Evolutionary conservation across 371 early-diverging fungal species (phyloP).

Genomic region (Phascolomyces articulosus): DNA sequence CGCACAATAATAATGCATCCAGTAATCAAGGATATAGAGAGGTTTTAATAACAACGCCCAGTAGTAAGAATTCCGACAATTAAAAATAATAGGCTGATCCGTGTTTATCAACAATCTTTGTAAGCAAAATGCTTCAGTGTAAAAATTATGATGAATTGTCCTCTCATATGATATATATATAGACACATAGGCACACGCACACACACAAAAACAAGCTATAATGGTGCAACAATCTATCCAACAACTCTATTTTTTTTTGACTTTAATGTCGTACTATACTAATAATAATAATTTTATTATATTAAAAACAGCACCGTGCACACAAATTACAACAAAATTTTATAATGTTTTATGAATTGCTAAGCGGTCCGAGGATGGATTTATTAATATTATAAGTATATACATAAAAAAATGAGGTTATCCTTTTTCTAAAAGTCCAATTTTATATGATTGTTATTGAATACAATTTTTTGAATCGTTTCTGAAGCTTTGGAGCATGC

Average conservation of each 20-base stretch:
- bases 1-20: too few species aligned
- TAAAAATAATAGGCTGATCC: background rate
- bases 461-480: background rate
- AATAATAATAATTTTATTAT: background rate
- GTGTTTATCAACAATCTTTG: background rate
- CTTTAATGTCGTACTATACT: too few species aligned
- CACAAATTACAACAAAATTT: background rate
- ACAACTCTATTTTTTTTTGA: too few species aligned
- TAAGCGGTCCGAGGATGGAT: background rate
- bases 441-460: background rate
- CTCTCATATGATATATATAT: too few species aligned
- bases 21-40: too few species aligned
- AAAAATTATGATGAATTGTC: too few species aligned
- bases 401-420: too few species aligned
- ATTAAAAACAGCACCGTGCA: background rate
- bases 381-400: too few species aligned
- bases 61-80: background rate
- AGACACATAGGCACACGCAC: background rate
- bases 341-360: slow-evolving; percentile 2
- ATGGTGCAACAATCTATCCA: too few species aligned
- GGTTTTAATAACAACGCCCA: too few species aligned
- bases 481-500: slow-evolving; percentile 25
- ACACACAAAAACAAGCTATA: too few species aligned
- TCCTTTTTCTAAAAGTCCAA: background rate
- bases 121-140: background rate